Percentiles rank a stretch among this genome's conserved stretches.
Conservation (phyloP, 2,329 filamentous ascomycete genomes). For the Botrytis aclada region DNA sequence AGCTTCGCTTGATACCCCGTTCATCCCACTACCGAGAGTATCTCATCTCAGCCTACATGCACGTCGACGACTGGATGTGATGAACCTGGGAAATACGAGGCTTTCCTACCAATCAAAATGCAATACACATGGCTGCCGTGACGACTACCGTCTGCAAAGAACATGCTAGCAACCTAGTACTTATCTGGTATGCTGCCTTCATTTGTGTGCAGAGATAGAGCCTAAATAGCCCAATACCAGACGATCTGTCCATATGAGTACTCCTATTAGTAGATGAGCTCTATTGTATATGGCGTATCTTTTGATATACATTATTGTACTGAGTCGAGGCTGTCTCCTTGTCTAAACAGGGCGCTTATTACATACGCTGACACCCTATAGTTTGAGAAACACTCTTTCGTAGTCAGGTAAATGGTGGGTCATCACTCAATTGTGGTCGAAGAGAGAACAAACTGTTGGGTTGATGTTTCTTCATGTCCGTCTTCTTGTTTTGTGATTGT, state of each 20-base stretch:
- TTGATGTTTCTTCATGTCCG: background rate
- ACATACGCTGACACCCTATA: slow-evolving; percentile 11
- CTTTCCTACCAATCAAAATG: background rate
- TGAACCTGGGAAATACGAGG: background rate
- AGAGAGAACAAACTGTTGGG: background rate
- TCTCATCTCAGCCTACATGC: background rate
- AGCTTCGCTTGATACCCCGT: slow-evolving; percentile 3
- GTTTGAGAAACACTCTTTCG: background rate
- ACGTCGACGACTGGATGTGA: slow-evolving; percentile 1
- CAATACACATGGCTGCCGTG: slow-evolving; percentile 3
- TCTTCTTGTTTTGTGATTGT: background rate
- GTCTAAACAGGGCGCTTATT: slow-evolving; percentile 13
- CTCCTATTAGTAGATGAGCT: background rate
- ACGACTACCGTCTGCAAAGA: slow-evolving; percentile 3
- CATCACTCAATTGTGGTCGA: background rate
- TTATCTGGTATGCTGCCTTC: background rate
- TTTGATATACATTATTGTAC: background rate
- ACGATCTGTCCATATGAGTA: background rate
- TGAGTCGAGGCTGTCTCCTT: background rate
- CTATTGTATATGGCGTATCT: background rate
- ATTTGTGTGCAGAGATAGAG: background rate
- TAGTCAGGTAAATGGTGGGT: background rate
- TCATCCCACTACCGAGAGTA: background rate
- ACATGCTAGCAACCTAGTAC: background rate
- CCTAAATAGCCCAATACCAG: background rate